Base-by-base conservation (phyloP, 495 filamentous ascomycete species). In the Lindgomyces ingoldianus region DNA sequence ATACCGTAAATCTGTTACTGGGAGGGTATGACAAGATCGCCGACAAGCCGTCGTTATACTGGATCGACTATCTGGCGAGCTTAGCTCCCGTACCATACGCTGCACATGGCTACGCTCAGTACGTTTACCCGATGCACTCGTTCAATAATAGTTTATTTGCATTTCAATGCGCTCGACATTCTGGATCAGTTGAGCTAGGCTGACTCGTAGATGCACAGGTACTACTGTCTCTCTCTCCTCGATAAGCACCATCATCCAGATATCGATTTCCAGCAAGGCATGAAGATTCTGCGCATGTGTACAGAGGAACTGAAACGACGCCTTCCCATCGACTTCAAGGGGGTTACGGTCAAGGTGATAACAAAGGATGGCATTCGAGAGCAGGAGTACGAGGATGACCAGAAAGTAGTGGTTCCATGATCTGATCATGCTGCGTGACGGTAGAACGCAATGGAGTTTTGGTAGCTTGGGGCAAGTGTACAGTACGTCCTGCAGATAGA, bases 221-320 rank as follows among this genome's bases (percentile, higher is more conserved):
- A 96, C 79, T 96, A 96, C 81, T 96, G 92, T 75, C 82, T 98
- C 45, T 95, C 91, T 2, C 93, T 96, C 64, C 85, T 98, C 19
- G 94, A 98, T 79, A 98, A 98, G 79, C 94, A 98, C 70, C 94
- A 98, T 74, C 89, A 98, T 65, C 93, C 94, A 36, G 85, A 97
- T 74, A 97, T 98, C 75, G 78, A 81, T 55, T 83, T 93, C 22
- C 92, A 91, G 50, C 84, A 93, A 77, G 94, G 94, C 47, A 81
- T 95, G 74, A 91, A 96, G 80, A 84, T 98, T 46, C 81, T 98
- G 66, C 84, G 83, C 68, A 89, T 97, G 87, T 98, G 94, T 77
- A 91, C 90, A 68, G 92, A 98, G 74, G 94, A 98, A 82, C 81
- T 96, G 72, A 95, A 96, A 84, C 85, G 95, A 71, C 81, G 92